Evolutionary conservation across 495 filamentous ascomycete species (phyloP).

Genomic region (Amorphotheca resinae): DNA sequence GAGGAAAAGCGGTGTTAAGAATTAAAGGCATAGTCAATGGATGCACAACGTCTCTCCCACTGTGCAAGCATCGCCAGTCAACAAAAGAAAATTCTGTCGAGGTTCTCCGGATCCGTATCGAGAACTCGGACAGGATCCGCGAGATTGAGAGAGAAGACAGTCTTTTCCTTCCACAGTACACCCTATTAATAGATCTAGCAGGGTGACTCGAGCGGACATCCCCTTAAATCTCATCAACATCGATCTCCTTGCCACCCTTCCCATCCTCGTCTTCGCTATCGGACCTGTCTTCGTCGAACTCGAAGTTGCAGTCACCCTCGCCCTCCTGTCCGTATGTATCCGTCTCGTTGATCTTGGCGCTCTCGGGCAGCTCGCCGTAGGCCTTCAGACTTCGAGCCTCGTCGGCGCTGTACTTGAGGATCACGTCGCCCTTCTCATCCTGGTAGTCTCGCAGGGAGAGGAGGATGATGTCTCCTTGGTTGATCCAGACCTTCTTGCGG

Average conservation of each 20-base stretch:
- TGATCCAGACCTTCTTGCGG: slow-evolving; percentile 97
- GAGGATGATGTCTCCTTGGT: slow-evolving; percentile 97
- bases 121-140: slow-evolving; percentile 11
- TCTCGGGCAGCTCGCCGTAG: slow-evolving; percentile 93
- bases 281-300: slow-evolving; percentile 85
- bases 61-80: slow-evolving; percentile 17
- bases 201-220: no score
- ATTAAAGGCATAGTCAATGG: slow-evolving; percentile 9
- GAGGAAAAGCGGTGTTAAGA: slow-evolving; percentile 1
- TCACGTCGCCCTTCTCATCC: slow-evolving; percentile 97
- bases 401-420: slow-evolving; percentile 96
- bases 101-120: slow-evolving; percentile 16
- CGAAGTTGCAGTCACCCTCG: slow-evolving; percentile 70
- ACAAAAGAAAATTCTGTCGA: slow-evolving; percentile 21
- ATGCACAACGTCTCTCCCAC: slow-evolving; percentile 24
- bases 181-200: no score
- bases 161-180: slow-evolving; percentile 23
- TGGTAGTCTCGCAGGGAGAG: slow-evolving; percentile 96
- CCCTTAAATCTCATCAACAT: slow-evolving; percentile 61
- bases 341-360: slow-evolving; percentile 99
- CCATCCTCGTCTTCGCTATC: slow-evolving; percentile 46
- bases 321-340: slow-evolving; percentile 71
- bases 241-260: slow-evolving; percentile 48
- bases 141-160: slow-evolving; percentile 54
- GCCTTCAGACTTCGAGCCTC: slow-evolving; percentile 91